These are phyloP conservation scores for Claviceps sp. DNA, from an alignment of 2,329 filamentous ascomycete species.

Conservation along the genomic window DNA sequence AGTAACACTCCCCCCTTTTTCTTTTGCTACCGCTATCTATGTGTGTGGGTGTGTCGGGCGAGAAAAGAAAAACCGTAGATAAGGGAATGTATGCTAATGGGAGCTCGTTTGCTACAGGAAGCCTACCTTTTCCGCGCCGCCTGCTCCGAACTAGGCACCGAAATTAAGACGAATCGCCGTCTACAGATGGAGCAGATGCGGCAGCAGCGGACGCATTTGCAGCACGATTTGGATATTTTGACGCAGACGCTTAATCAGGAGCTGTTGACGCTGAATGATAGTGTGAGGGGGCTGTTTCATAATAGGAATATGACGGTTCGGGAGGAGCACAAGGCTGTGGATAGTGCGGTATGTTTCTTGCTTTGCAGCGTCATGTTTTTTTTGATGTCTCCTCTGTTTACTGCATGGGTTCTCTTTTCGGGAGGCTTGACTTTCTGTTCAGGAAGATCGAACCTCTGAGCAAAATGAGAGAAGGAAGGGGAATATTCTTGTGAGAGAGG, in stretches of 20 bases:
- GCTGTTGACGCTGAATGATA: constrained; percentile 67
- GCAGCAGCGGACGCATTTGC: constrained; percentile 69
- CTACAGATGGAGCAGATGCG: constrained; percentile 69
- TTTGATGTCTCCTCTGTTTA: too few relatives aligned
- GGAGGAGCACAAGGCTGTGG: constrained; percentile 73
- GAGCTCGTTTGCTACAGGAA: constrained; percentile 37
- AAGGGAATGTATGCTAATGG: neutral
- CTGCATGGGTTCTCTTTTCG: too few relatives aligned
- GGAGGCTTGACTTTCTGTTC: too few relatives aligned
- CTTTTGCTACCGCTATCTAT: too few relatives aligned
- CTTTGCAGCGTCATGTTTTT: too few relatives aligned
- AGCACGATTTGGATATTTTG: constrained; percentile 91
- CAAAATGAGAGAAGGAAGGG: neutral
- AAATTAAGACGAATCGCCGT: constrained; percentile 66
- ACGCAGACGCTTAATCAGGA: constrained; percentile 78
- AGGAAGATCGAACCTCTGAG: too few relatives aligned
- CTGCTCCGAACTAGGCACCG: constrained; percentile 80
- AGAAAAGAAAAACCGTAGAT: neutral
- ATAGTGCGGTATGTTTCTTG: constrained; percentile 51
- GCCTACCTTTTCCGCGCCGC: constrained; percentile 89
- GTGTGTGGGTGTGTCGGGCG: neutral
- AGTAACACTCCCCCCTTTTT: constrained; percentile 1
- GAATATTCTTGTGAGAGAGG: too few relatives aligned
- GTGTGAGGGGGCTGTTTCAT: constrained; percentile 91
- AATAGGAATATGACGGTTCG: constrained; percentile 87